Base-by-base conservation (phyloP, 176 grass and related monocot genomes). In the Avena atlantica region DNA sequence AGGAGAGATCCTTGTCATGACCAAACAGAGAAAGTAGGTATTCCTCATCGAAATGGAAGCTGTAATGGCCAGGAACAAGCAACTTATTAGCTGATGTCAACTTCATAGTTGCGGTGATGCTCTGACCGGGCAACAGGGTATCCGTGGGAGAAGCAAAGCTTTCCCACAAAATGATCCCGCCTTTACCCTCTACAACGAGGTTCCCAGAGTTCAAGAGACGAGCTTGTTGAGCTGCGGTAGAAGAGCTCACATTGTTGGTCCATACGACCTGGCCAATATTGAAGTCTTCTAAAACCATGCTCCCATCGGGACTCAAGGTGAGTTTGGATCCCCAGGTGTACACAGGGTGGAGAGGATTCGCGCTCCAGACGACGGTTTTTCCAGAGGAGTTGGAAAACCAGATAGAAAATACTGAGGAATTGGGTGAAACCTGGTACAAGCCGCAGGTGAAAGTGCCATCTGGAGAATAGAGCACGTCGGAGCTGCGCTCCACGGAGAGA, bases 1-100 rank as follows among this genome's bases (percentile, higher is more conserved):
- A 82, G 29, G 91, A 73, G 40, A 79, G 44, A 14, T 88, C 64
- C 3, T 86, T 68, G 5, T 76, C 70, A 37, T 93, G 45, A 70
- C 82, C 51, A 68, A 93, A 87, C 44, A 93, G 71, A 10, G 70
- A 76, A 57, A 93, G 77, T 0, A 93, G 19, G 59, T 87, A 73
- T 6, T 93, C 76, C 44, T 80, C 86, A 34, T 93, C 91, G 16
- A 90, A 93, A 78, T 34, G 86, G 29, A 90, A 90, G 68, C 62
- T 85, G 71, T 88, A 93, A 10, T 20, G 48, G 7, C 85, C 88
- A 51, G 85, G 74, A 85, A 37, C n/a, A 52, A 93, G 81, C 23
- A 87, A 85, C 24, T 82, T 89, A 51, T 25, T 51, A 20, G 71
- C 62, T 62, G 91, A 88, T 37, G 79, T 57, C 36, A 93, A n/a